These are phyloP conservation scores for Pelargonium australe DNA, from an alignment of 441 rosid species.

Conservation along the genomic window DNA sequence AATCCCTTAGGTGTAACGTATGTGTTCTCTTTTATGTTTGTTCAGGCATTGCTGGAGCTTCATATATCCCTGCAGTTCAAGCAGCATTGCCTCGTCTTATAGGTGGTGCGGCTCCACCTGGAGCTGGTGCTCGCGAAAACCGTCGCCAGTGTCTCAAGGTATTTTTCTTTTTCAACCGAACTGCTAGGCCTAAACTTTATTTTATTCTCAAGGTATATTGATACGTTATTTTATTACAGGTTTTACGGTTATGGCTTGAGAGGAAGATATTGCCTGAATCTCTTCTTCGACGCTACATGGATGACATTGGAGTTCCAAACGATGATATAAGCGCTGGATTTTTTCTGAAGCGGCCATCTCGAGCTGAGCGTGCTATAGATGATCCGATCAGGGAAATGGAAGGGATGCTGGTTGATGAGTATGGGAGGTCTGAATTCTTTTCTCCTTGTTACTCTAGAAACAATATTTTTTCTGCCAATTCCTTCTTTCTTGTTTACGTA, in stretches of 20 bases:
- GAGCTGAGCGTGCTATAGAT: constrained; percentile 91
- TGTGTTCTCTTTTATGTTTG: constrained; percentile 4
- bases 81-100: constrained; percentile 61
- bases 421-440: constrained; percentile 69
- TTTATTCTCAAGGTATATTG: constrained; percentile 1
- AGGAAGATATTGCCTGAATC: constrained; percentile 82
- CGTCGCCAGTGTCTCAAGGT: constrained; percentile 87
- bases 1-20: background rate
- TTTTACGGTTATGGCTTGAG: constrained; percentile 90
- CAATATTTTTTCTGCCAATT: background rate
- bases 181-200: background rate
- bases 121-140: constrained; percentile 69
- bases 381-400: constrained; percentile 98
- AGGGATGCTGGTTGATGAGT: constrained; percentile 98
- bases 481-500: constrained; percentile 16
- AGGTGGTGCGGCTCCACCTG: constrained; percentile 81
- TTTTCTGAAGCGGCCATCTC: constrained; percentile 81
- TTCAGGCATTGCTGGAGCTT: constrained; percentile 58
- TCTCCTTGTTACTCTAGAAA: background rate
- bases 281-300: constrained; percentile 64
- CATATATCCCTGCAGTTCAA: constrained; percentile 73
- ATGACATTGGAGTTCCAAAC: constrained; percentile 65
- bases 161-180: constrained; percentile 16
- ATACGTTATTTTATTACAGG: constrained; percentile 34
- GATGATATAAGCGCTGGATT: constrained; percentile 58